Percentiles rank a stretch among this genome's conserved stretches.
These are phyloP conservation scores for Erysimum cheiri DNA, from an alignment of 441 rosid species.

Conservation along the genomic window DNA sequence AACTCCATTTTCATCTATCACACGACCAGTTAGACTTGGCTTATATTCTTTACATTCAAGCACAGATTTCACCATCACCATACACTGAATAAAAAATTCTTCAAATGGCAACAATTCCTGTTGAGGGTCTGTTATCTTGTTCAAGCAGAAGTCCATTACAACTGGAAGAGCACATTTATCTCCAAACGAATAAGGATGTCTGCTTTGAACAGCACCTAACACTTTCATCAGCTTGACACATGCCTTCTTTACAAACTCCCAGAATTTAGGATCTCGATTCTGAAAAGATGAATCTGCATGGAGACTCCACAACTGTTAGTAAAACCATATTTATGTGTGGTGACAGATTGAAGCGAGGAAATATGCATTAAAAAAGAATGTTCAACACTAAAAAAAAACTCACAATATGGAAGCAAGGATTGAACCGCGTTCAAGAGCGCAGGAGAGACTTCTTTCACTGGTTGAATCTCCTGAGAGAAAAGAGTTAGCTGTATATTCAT, in stretches of 20 bases:
- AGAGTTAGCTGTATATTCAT: slow-evolving; percentile 32
- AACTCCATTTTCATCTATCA: slow-evolving; percentile 80
- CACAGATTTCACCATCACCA: slow-evolving; percentile 91
- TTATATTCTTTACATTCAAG: slow-evolving; percentile 98
- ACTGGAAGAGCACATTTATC: slow-evolving; percentile 85
- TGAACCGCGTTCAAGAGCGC: slow-evolving; percentile 78
- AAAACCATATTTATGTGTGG: slow-evolving; percentile 7
- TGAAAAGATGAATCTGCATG: slow-evolving; percentile 82
- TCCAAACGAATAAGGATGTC: slow-evolving; percentile 98
- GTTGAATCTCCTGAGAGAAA: slow-evolving; percentile 73
- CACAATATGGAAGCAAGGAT: slow-evolving; percentile 91
- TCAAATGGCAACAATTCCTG: slow-evolving; percentile 67
- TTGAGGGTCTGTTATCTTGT: slow-evolving; percentile 82
- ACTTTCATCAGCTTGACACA: slow-evolving; percentile 96
- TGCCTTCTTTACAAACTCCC: slow-evolving; percentile 86
- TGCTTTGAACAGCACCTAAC: slow-evolving; percentile 79
- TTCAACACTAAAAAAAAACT: slow-evolving; percentile 45
- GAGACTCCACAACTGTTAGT: slow-evolving; percentile 34
- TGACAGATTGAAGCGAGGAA: slow-evolving; percentile 19
- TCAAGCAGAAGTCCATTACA: slow-evolving; percentile 91
- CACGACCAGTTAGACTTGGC: slow-evolving; percentile 87
- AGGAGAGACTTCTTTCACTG: slow-evolving; percentile 95
- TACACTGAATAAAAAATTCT: slow-evolving; percentile 91
- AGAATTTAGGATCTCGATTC: slow-evolving; percentile 66
- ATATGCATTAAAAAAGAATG: slow-evolving; percentile 23